Evolutionary conservation across 257 asterid genomes (phyloP).

Genomic region (Nicotiana otophora): DNA sequence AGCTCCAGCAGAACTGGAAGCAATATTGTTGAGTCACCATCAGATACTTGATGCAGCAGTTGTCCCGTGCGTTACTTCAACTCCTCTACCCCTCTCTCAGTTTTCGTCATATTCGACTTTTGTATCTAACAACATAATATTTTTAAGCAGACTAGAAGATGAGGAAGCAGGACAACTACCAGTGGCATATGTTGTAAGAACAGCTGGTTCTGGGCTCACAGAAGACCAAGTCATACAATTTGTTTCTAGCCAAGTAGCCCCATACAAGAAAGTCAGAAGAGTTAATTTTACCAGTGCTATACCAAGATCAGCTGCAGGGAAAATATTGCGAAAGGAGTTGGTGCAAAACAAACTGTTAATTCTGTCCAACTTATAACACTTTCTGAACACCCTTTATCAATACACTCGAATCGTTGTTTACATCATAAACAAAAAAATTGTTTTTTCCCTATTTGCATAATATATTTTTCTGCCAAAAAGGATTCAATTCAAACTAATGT

Average conservation of each 20-base stretch:
- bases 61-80: conserved; percentile 41
- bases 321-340: conserved; percentile 57
- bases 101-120: neutral
- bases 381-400: too few species aligned
- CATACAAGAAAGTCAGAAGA: conserved; percentile 68
- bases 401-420: too few species aligned
- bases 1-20: conserved; percentile 91
- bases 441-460: too few species aligned
- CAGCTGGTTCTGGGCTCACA: conserved; percentile 37
- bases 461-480: too few species aligned
- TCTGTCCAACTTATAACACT: conserved; percentile 38
- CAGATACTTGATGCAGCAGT: conserved; percentile 72
- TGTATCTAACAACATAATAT: neutral
- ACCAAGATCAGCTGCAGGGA: conserved; percentile 86
- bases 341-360: conserved; percentile 31
- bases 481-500: too few species aligned
- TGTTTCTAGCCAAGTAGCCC: conserved; percentile 75
- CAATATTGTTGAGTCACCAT: conserved; percentile 56
- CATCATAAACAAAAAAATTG: too few species aligned
- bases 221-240: conserved; percentile 54
- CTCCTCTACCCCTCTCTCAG: neutral
- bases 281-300: conserved; percentile 48
- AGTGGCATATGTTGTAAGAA: conserved; percentile 62
- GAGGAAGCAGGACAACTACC: conserved; percentile 77
- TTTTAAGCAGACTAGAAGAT: conserved; percentile 53